Conservation (phyloP, 495 filamentous ascomycete genomes). For the Xylaria cubensis region DNA sequence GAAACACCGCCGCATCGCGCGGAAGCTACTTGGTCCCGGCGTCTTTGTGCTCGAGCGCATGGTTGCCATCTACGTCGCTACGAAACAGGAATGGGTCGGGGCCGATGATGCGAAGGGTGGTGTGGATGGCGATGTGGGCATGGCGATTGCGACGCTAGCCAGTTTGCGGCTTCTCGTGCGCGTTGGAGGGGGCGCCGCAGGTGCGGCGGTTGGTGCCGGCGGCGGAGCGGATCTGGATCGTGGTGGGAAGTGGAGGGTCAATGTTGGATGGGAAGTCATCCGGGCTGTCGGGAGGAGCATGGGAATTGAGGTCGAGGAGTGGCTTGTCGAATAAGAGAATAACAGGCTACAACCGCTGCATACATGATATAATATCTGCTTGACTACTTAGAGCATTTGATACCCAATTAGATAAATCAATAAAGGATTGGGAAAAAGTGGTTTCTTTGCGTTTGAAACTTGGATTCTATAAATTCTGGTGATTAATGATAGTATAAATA, state of each 20-base stretch:
- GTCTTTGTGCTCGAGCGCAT: slow-evolving; percentile 87
- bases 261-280: slow-evolving; percentile 77
- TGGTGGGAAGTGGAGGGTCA: slow-evolving; percentile 73
- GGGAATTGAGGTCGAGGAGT: slow-evolving; percentile 75
- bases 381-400: background rate
- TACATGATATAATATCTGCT: background rate
- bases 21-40: slow-evolving; percentile 74
- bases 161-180: slow-evolving; percentile 76
- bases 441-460: background rate
- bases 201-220: slow-evolving; percentile 36
- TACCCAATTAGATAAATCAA: background rate
- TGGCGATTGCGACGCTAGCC: slow-evolving; percentile 80
- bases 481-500: background rate
- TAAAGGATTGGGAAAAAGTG: background rate
- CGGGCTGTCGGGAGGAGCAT: slow-evolving; percentile 68
- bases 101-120: slow-evolving; percentile 23
- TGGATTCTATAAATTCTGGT: background rate
- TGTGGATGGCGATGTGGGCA: slow-evolving; percentile 68
- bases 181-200: slow-evolving; percentile 53
- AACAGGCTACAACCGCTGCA: too few species aligned
- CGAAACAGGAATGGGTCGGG: slow-evolving; percentile 70
- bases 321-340: slow-evolving; percentile 62
- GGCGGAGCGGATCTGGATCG: slow-evolving; percentile 65
- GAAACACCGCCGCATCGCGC: slow-evolving; percentile 71
- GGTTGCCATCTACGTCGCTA: slow-evolving; percentile 83